A percentile compares a stretch with the other conserved stretches of the same genome.
Conservation (phyloP, 2,329 filamentous ascomycete species). For the Fusarium sp. region DNA sequence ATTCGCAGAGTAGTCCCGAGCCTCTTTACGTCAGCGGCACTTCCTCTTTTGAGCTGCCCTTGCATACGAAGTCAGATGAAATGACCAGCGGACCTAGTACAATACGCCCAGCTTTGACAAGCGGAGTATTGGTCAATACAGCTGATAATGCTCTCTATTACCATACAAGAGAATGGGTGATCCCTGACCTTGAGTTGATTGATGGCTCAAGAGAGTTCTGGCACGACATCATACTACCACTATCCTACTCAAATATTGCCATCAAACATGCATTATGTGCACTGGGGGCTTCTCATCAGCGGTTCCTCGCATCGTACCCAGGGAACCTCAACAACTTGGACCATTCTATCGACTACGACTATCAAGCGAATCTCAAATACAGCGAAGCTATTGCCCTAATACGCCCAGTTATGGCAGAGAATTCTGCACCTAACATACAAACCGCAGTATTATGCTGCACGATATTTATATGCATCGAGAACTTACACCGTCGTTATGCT, state of each 20-base stretch:
- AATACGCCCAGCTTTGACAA: background rate
- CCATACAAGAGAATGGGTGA: background rate
- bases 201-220: background rate
- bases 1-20: background rate
- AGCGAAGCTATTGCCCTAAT: constrained; percentile 33
- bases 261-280: constrained; percentile 8
- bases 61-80: background rate
- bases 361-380: constrained; percentile 32
- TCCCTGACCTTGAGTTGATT: background rate
- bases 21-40: background rate
- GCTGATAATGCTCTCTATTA: background rate
- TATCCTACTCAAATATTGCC: background rate
- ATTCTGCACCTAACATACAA: constrained; percentile 15
- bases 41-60: background rate
- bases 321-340: background rate
- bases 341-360: background rate
- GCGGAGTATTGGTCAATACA: background rate
- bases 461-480: constrained; percentile 40
- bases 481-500: constrained; percentile 29
- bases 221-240: background rate
- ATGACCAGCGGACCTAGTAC: too few species aligned
- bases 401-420: constrained; percentile 27
- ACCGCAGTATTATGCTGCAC: constrained; percentile 34
- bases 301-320: background rate
- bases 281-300: constrained; percentile 2